Conservation (phyloP, 2,329 filamentous ascomycete species). For the Fonsecaea erecta region DNA sequence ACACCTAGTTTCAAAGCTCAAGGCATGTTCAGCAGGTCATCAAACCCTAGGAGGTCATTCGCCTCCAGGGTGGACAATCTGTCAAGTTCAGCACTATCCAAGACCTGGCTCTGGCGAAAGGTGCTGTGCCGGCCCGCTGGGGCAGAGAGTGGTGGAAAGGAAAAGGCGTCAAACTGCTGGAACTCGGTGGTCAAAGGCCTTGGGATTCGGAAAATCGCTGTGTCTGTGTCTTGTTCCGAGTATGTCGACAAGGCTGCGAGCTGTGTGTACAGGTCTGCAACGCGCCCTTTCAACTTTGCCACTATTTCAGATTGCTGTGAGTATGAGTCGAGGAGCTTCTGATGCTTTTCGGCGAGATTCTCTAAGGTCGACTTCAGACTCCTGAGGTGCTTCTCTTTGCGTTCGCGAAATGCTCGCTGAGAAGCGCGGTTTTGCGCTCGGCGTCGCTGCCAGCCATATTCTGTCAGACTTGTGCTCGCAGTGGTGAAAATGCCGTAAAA, state of each 20-base stretch:
- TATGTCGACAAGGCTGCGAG: slow-evolving; percentile 5
- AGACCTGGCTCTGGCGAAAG: not conserved
- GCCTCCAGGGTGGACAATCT: not conserved
- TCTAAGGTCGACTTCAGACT: slow-evolving; percentile 12
- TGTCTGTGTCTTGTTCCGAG: not conserved
- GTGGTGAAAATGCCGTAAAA: not conserved
- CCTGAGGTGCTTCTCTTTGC: slow-evolving; percentile 15
- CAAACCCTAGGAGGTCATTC: slow-evolving; percentile 3
- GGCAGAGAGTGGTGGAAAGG: not conserved
- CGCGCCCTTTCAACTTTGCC: not conserved
- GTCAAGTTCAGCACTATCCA: not conserved
- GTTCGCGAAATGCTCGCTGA: slow-evolving; percentile 19
- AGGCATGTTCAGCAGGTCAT: slow-evolving; percentile 10
- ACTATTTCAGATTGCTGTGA: slow-evolving; percentile 9
- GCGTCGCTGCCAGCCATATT: slow-evolving; percentile 9
- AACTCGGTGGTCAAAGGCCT: not conserved
- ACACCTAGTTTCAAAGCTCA: not conserved
- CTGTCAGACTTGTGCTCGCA: not conserved
- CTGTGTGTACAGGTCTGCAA: slow-evolving; percentile 11
- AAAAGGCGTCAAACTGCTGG: slow-evolving; percentile 17
- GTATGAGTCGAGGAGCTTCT: slow-evolving; percentile 11
- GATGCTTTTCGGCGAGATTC: slow-evolving; percentile 9
- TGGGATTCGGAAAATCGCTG: not conserved
- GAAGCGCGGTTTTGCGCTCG: slow-evolving; percentile 19
- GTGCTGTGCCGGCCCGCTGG: not conserved